Conservation (phyloP, 2,329 filamentous ascomycete species). For the Diaporthe sp. region DNA sequence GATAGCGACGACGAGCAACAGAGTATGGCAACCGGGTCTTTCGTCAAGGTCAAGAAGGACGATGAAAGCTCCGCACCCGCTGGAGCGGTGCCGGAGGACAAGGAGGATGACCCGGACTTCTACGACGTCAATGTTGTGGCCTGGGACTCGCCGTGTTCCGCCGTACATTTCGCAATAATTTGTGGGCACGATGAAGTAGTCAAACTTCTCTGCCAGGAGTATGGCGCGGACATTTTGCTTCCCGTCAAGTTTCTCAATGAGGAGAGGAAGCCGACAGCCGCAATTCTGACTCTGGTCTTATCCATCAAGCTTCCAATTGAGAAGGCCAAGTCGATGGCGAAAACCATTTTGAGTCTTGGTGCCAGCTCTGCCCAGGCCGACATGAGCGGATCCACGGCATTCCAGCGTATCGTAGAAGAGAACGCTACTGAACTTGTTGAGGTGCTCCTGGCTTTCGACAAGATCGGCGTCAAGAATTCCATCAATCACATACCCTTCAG, state of each 20-base stretch:
- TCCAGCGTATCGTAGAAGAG: slow-evolving; percentile 73
- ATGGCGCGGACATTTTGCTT: slow-evolving; percentile 81
- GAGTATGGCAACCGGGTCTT: slow-evolving; percentile 77
- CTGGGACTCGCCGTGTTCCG: slow-evolving; percentile 82
- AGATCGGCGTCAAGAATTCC: slow-evolving; percentile 70
- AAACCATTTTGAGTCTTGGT: slow-evolving; percentile 75
- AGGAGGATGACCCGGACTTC: slow-evolving; percentile 79
- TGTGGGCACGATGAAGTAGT: slow-evolving; percentile 79
- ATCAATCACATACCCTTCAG: slow-evolving; percentile 73
- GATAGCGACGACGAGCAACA: slow-evolving; percentile 64
- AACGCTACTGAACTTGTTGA: slow-evolving; percentile 63
- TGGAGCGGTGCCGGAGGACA: slow-evolving; percentile 65
- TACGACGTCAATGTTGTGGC: slow-evolving; percentile 83
- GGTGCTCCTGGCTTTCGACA: slow-evolving; percentile 67
- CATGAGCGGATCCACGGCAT: slow-evolving; percentile 70
- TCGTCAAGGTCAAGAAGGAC: slow-evolving; percentile 73
- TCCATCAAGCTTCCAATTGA: slow-evolving; percentile 73
- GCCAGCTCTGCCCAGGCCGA: slow-evolving; percentile 82
- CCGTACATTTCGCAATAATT: slow-evolving; percentile 83
- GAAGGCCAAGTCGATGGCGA: slow-evolving; percentile 74
- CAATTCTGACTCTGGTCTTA: slow-evolving; percentile 79
- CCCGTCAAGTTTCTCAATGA: slow-evolving; percentile 76
- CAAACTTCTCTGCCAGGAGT: slow-evolving; percentile 74
- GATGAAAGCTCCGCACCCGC: slow-evolving; percentile 45
- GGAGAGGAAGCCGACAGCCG: slow-evolving; percentile 63